Evolutionary conservation across 2,329 filamentous ascomycete genomes (phyloP).

Genomic region (Ophiostoma fasciatum): DNA sequence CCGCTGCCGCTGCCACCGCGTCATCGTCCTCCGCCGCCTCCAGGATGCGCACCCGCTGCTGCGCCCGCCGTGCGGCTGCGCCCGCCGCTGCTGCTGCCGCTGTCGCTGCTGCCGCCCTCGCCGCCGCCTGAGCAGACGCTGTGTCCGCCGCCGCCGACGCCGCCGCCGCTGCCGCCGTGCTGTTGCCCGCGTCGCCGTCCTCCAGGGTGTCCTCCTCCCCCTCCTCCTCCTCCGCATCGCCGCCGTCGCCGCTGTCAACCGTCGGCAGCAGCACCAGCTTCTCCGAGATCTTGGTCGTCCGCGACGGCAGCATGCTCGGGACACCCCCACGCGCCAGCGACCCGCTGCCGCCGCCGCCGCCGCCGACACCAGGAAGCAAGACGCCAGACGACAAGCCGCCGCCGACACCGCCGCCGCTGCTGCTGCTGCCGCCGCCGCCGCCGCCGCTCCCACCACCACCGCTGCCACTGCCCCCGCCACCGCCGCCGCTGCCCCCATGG

Average conservation of each 20-base stretch:
- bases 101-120: too few relatives aligned
- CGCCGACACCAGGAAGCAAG: not conserved
- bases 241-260: conserved; percentile 22
- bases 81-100: too few relatives aligned
- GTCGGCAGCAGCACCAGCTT: conserved; percentile 81
- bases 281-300: conserved; percentile 88
- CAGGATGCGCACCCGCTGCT: conserved; percentile 24
- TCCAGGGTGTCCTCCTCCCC: conserved; percentile 43
- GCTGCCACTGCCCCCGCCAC: not conserved
- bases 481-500: not conserved
- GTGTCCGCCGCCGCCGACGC: conserved; percentile 38
- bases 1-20: conserved; percentile 23
- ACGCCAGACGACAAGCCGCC: too few relatives aligned
- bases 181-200: conserved; percentile 29
- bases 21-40: conserved; percentile 24
- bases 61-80: conserved; percentile 21
- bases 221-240: conserved; percentile 17
- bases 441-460: conserved; percentile 9
- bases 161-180: conserved; percentile 17
- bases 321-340: conserved; percentile 24
- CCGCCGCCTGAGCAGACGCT: conserved; percentile 20
- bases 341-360: conserved; percentile 8
- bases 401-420: conserved; percentile 17
- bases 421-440: not conserved
- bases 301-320: conserved; percentile 62